phyloP scores from a whole-genome alignment of 2,329 filamentous ascomycete species.

The Alternaria sp. region DNA sequence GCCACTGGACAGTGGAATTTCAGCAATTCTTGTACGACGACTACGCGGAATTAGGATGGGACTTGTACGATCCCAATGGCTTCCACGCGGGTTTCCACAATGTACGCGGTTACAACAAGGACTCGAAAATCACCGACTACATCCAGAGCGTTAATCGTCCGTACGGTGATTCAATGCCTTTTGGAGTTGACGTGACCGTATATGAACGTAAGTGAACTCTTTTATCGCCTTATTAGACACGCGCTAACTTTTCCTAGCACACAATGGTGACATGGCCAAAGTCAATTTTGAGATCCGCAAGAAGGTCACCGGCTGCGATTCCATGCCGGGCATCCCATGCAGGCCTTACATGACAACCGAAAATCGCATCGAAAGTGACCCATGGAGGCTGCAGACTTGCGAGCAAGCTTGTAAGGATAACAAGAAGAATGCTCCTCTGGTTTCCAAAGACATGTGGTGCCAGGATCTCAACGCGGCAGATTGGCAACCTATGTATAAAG shows the following conservation, averaged over 20 bases:
- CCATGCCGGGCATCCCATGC: background rate
- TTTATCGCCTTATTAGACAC: background rate
- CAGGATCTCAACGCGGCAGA: constrained; percentile 11
- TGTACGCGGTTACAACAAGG: background rate
- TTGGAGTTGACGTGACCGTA: constrained; percentile 6
- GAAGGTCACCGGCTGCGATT: constrained; percentile 4
- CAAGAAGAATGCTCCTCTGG: background rate
- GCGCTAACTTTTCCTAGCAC: background rate
- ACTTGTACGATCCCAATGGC: constrained; percentile 22
- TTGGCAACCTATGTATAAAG: background rate
- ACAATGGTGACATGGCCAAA: background rate
- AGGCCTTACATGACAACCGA: constrained; percentile 14
- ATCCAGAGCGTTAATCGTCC: constrained; percentile 13
- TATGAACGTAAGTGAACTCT: background rate
- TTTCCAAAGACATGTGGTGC: constrained; percentile 9
- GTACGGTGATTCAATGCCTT: constrained; percentile 12
- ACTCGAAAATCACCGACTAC: background rate
- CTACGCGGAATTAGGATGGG: constrained; percentile 17
- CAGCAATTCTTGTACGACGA: constrained; percentile 17
- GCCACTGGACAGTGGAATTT: constrained; percentile 19
- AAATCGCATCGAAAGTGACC: constrained; percentile 5
- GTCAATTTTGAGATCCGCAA: constrained; percentile 13
- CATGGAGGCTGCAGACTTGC: constrained; percentile 9
- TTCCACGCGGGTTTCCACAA: constrained; percentile 9
- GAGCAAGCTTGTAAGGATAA: background rate